A percentile compares a stretch with the other conserved stretches of the same genome.
Evolutionary conservation across 805 yeast species (phyloP).

Genomic region (Candida coleopterorum): DNA sequence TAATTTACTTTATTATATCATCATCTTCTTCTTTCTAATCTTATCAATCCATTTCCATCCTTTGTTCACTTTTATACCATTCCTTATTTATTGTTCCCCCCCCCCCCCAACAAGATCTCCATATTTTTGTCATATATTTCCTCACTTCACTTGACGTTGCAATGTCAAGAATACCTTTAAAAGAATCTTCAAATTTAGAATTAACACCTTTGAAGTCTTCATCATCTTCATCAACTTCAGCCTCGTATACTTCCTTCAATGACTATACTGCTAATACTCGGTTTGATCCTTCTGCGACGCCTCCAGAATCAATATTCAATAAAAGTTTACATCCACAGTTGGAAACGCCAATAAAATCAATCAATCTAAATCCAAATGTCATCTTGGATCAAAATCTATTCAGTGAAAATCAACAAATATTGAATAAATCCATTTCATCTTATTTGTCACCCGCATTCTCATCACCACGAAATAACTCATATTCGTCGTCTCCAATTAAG

Average conservation of each 20-base stretch:
- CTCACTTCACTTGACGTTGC: too few relatives aligned
- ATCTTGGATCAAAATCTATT: constrained; percentile 1
- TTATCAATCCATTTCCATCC: too few relatives aligned
- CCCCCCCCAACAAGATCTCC: too few relatives aligned
- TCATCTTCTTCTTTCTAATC: too few relatives aligned
- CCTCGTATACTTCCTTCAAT: neutral
- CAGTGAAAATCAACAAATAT: neutral
- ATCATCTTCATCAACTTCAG: constrained; percentile 1
- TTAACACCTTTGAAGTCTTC: constrained; percentile 7
- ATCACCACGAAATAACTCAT: constrained; percentile 37
- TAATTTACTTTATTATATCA: too few relatives aligned
- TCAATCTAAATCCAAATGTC: constrained; percentile 9
- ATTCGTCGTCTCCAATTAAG: constrained; percentile 6
- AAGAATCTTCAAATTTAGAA: constrained; percentile 6
- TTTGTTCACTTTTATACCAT: too few relatives aligned
- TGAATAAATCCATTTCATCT: constrained; percentile 3
- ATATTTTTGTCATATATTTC: too few relatives aligned
- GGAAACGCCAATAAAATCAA: constrained; percentile 8
- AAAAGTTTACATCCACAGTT: constrained; percentile 1
- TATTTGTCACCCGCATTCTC: constrained; percentile 40
- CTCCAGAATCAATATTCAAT: constrained; percentile 7
- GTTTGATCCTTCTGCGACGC: neutral
- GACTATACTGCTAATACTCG: neutral
- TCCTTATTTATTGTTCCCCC: too few relatives aligned
- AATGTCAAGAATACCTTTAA: constrained; percentile 5